Base-by-base conservation (phyloP, 2,329 filamentous ascomycete genomes). In the Aspergillus ustus region DNA sequence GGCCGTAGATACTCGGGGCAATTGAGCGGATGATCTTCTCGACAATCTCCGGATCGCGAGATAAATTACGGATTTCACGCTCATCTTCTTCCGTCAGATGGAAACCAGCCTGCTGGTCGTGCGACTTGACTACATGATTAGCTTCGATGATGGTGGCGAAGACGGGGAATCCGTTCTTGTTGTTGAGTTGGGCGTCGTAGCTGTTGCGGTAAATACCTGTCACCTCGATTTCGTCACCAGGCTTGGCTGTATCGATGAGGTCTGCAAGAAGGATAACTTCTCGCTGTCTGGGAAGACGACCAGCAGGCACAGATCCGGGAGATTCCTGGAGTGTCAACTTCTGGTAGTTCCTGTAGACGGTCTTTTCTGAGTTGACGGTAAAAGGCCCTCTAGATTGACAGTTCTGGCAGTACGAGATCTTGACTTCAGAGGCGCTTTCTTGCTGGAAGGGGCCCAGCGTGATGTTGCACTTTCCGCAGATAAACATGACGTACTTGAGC, bases 171-270 rank as follows among this genome's bases (percentile, higher is more conserved):
- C 95, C 95, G 73, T 98, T 99, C 73, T 95, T 94, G 81, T 97
- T 98, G 81, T 99, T 99, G 58, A 99, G 85, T 70, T 96, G 92
- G 3, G 95, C 93, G 75, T 98, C 94, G 73, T 97, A 99, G 80
- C 96, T 98, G 83, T 99, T 99, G 70, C 93, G 90, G 80, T 99
- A 99, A 69, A 97, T 91, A 66, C 95, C 95, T 7, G 93, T 98
- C 9, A 99, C 89, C 73, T 99, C 95, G 60, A 99, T 93, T 75
- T 99, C 96, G 78, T 99, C 95, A 59, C 95, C 95, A 29, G 95
- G 95, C 81, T 99, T 99, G 46, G 94, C 94, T 66, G 87, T 91
- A 78, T 99, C 95, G 68, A 99, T 99, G 58, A 99, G 84, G 80
- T 99, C 95, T 87, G 95, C 98, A 2, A 99, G 87, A 13, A 99